A percentile compares a stretch with the other conserved stretches of the same genome.
Evolutionary conservation across 2,329 filamentous ascomycete species (phyloP).

Genomic region (Achaetomium macrosporum): DNA sequence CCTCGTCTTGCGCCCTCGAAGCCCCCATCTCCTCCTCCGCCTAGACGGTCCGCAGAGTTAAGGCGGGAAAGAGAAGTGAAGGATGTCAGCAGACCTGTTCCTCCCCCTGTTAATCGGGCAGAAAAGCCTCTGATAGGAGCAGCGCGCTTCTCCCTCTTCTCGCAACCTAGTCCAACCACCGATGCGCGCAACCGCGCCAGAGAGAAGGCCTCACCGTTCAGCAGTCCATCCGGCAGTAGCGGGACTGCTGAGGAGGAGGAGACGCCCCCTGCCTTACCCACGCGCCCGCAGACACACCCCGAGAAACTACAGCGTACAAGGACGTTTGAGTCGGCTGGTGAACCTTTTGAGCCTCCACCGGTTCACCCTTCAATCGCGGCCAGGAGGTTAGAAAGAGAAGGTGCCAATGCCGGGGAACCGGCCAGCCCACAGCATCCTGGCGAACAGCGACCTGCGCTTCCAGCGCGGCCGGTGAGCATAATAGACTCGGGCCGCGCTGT

Average conservation of each 20-base stretch:
- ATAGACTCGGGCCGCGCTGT: conserved; percentile 29
- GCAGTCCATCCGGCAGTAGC: conserved; percentile 69
- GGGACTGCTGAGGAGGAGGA: conserved; percentile 43
- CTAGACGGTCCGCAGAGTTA: conserved; percentile 55
- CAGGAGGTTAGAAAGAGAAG: conserved; percentile 42
- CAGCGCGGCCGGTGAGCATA: conserved; percentile 40
- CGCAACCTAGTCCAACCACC: conserved; percentile 22
- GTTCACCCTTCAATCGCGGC: conserved; percentile 43
- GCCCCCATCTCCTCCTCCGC: conserved; percentile 59
- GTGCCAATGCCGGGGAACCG: conserved; percentile 37
- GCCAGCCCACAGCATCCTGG: conserved; percentile 38
- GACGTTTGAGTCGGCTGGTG: conserved; percentile 35
- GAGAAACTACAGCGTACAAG: conserved; percentile 28
- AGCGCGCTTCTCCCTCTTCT: conserved; percentile 17
- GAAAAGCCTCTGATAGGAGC: conserved; percentile 52
- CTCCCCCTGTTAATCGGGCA: conserved; percentile 73
- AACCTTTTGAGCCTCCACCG: conserved; percentile 52
- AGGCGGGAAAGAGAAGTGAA: conserved; percentile 42
- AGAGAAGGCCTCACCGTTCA: conserved; percentile 69
- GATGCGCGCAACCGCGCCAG: conserved; percentile 34
- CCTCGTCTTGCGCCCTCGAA: conserved; percentile 43
- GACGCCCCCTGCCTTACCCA: conserved; percentile 45
- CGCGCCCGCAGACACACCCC: conserved; percentile 38
- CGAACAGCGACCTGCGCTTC: conserved; percentile 44
- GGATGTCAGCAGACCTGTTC: conserved; percentile 41